phyloP scores from a whole-genome alignment of 2,329 filamentous ascomycete species.

The Xylaria sp. region DNA sequence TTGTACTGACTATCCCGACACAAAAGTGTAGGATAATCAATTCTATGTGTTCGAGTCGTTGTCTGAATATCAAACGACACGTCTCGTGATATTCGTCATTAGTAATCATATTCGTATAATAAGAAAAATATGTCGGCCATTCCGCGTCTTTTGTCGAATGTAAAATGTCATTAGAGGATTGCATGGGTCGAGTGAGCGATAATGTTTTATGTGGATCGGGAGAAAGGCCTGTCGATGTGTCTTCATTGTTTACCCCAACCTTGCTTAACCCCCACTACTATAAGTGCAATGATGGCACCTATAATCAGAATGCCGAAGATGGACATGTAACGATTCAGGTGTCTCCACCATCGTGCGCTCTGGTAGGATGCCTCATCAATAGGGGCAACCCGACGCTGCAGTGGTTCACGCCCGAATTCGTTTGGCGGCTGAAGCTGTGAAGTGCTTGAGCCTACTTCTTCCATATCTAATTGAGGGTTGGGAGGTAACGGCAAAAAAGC shows the following conservation, averaged over 20 bases:
- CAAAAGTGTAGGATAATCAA: not conserved
- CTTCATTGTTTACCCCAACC: constrained; percentile 48
- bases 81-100: constrained; percentile 28
- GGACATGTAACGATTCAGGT: constrained; percentile 64
- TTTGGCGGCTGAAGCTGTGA: constrained; percentile 48
- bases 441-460: constrained; percentile 52
- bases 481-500: constrained; percentile 74
- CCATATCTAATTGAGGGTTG: constrained; percentile 58
- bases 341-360: constrained; percentile 65
- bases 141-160: constrained; percentile 10
- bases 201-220: constrained; percentile 9
- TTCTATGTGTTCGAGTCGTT: constrained; percentile 17
- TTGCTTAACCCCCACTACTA: constrained; percentile 57
- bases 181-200: constrained; percentile 11
- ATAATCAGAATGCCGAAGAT: constrained; percentile 61
- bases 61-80: constrained; percentile 18
- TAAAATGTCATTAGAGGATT: constrained; percentile 15
- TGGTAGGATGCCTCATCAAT: constrained; percentile 54
- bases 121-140: constrained; percentile 6
- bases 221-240: not conserved
- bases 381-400: constrained; percentile 43
- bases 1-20: not conserved
- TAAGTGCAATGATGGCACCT: constrained; percentile 57
- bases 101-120: constrained; percentile 28
- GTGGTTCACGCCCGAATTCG: constrained; percentile 33